Percentiles rank a stretch among this genome's conserved stretches.
Conservation (phyloP, 2,329 filamentous ascomycete species). For the Tolypocladium album region DNA sequence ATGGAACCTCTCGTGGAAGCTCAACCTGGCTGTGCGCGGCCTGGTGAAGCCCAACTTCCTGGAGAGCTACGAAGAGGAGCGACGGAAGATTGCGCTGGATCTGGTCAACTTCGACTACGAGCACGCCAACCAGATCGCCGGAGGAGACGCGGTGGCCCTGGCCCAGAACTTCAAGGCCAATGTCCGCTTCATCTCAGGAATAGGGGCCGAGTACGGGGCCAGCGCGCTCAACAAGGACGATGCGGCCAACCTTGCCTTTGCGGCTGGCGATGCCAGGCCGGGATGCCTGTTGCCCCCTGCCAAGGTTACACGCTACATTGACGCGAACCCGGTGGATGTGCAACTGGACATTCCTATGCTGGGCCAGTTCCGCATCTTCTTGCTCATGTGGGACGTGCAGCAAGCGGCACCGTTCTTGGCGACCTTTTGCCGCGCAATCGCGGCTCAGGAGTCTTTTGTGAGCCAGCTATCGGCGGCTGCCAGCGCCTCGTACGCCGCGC, state of each 20-base stretch:
- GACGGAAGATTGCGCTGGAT: conserved; percentile 49
- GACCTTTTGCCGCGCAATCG: conserved; percentile 44
- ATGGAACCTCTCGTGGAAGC: conserved; percentile 48
- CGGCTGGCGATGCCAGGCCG: conserved; percentile 38
- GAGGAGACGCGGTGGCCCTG: conserved; percentile 51
- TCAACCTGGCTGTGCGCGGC: conserved; percentile 42
- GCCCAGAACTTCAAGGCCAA: conserved; percentile 61
- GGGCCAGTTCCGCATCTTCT: conserved; percentile 66
- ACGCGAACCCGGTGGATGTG: conserved; percentile 67
- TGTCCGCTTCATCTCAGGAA: conserved; percentile 62
- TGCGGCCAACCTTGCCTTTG: conserved; percentile 23
- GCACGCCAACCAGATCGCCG: conserved; percentile 47
- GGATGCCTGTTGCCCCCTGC: conserved; percentile 53
- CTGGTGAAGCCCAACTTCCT: conserved; percentile 44
- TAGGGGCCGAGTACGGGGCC: conserved; percentile 51
- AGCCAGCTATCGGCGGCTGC: conserved; percentile 48
- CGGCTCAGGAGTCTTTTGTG: conserved; percentile 41
- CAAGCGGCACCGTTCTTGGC: conserved; percentile 46
- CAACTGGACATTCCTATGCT: conserved; percentile 70
- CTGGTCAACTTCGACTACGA: conserved; percentile 49
- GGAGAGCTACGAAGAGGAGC: conserved; percentile 51
- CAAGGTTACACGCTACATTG: conserved; percentile 62
- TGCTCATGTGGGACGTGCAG: conserved; percentile 55
- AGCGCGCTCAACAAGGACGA: conserved; percentile 37
- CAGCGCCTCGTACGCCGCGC: conserved; percentile 48